A percentile compares a stretch with the other conserved stretches of the same genome.
phyloP scores from a whole-genome alignment of 768 basidiomycete genomes.

The Glaciozyma martinii region DNA sequence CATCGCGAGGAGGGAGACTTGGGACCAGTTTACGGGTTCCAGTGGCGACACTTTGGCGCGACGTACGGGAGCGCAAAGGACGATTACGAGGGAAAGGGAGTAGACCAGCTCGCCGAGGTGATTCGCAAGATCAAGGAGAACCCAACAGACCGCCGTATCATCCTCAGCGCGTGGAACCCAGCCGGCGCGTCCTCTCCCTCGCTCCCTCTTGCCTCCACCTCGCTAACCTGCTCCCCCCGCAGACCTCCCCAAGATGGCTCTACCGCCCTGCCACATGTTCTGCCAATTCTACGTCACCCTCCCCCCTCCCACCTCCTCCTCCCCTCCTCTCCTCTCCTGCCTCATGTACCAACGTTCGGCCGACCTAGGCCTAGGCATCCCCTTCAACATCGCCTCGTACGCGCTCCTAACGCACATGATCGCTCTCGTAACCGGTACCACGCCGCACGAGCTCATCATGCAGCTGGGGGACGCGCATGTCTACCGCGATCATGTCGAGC shows the following conservation, averaged over 20 bases:
- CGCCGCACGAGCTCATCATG: slow-evolving; percentile 80
- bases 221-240: not conserved
- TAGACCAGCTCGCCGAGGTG: slow-evolving; percentile 88
- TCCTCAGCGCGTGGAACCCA: slow-evolving; percentile 96
- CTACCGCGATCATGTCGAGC: slow-evolving; percentile 81
- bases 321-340: slow-evolving; percentile 70
- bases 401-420: slow-evolving; percentile 96
- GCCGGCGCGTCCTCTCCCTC: slow-evolving; percentile 68
- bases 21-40: slow-evolving; percentile 76
- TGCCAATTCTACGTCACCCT: slow-evolving; percentile 98
- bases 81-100: slow-evolving; percentile 32
- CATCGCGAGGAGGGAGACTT: slow-evolving; percentile 83
- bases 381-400: slow-evolving; percentile 99
- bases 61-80: slow-evolving; percentile 43
- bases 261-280: slow-evolving; percentile 97
- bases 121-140: slow-evolving; percentile 85
- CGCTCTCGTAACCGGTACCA: slow-evolving; percentile 78
- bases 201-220: not conserved
- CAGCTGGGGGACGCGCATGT: slow-evolving; percentile 98
- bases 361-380: slow-evolving; percentile 91
- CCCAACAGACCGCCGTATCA: slow-evolving; percentile 87
- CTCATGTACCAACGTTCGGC: slow-evolving; percentile 97
- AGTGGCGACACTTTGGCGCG: slow-evolving; percentile 37
- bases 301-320: slow-evolving; percentile 47
- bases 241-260: slow-evolving; percentile 56